These are phyloP conservation scores for Aureobasidium sp. DNA, from an alignment of 2,329 filamentous ascomycete species.

Conservation along the genomic window DNA sequence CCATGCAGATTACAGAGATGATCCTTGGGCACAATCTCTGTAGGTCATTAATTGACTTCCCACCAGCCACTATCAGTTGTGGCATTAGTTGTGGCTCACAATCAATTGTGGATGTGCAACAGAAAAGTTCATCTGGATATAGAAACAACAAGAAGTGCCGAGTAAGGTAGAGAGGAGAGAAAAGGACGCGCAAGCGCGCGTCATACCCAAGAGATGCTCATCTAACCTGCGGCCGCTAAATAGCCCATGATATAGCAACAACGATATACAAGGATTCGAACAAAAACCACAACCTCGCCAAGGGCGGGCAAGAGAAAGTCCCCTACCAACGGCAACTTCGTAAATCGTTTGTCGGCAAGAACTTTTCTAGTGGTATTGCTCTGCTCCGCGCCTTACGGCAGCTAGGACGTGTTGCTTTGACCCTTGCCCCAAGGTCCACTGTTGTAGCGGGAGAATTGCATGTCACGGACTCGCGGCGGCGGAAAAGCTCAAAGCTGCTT, in stretches of 20 bases:
- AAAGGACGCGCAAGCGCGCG: slow-evolving; percentile 2
- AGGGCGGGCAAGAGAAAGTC: neutral
- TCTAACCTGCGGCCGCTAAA: neutral
- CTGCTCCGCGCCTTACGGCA: neutral
- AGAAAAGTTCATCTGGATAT: neutral
- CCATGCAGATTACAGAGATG: neutral
- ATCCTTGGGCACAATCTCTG: neutral
- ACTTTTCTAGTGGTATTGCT: neutral
- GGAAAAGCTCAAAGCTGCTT: neutral
- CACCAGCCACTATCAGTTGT: neutral
- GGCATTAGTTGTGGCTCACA: neutral
- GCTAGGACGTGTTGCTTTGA: neutral
- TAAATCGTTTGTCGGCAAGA: neutral
- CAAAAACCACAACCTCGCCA: neutral
- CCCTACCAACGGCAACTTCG: neutral
- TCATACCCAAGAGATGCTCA: neutral
- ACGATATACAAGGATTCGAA: neutral
- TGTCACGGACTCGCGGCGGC: neutral
- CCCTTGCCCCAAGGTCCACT: neutral
- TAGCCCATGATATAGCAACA: neutral
- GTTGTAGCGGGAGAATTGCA: neutral
- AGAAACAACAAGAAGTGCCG: neutral
- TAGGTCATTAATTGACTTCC: neutral
- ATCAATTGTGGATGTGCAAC: neutral
- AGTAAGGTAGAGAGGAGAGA: neutral